These are phyloP conservation scores for Saccharomycopsis babjevae DNA, from an alignment of 805 yeast species.

Conservation along the genomic window DNA sequence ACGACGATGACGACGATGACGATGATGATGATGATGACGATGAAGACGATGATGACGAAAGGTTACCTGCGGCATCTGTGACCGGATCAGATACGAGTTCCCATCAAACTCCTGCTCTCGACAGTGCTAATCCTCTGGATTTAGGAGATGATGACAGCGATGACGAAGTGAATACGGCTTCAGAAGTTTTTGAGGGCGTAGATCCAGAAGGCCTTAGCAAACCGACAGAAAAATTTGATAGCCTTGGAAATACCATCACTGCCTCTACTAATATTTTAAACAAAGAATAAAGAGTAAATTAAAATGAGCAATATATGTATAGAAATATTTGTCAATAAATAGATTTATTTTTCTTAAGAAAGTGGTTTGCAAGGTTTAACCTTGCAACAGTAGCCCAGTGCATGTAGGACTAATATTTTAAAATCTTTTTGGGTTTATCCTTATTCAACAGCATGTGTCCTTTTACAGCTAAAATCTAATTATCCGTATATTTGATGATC, in stretches of 20 bases:
- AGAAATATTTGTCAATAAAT: background rate
- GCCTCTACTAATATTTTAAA: background rate
- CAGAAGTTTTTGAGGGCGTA: background rate
- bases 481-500: too few species aligned
- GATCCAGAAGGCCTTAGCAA: background rate
- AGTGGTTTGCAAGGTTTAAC: background rate
- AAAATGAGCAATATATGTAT: background rate
- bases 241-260: background rate
- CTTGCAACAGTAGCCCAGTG: too few species aligned
- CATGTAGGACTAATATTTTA: too few species aligned
- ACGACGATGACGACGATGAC: constrained; percentile 5
- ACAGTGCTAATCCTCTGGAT: background rate
- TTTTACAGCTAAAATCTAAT: too few species aligned
- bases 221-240: background rate
- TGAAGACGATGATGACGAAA: constrained; percentile 6
- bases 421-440: too few species aligned
- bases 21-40: constrained; percentile 9
- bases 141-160: background rate
- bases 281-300: background rate
- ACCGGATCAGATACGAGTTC: background rate
- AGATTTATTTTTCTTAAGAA: background rate
- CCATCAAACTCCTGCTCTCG: background rate
- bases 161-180: background rate
- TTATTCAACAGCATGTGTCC: too few species aligned
- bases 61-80: background rate